Base-by-base conservation (phyloP, 371 early-diverging fungal genomes). In the Dichotomocladium elegans region DNA sequence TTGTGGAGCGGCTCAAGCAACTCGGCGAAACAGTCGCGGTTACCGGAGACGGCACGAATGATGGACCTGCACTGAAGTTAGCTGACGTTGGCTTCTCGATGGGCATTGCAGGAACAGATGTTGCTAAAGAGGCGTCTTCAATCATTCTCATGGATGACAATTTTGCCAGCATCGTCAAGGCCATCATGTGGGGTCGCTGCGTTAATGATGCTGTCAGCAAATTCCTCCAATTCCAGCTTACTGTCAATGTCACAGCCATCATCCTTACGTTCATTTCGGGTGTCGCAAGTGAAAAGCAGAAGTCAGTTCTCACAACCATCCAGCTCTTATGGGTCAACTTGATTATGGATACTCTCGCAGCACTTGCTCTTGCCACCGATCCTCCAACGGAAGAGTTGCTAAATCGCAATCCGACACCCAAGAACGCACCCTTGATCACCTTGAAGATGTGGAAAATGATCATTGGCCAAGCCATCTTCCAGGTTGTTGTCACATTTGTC, bases 21-120 rank as follows among this genome's bases (percentile, higher is more conserved):
- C 48, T 74, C 11, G 85, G 86, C 5, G 86, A 87, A 51, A 77
- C 84, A 41, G 91, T 92, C 0, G 89, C 89, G 5, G 88, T 92
- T 0, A 92, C 92, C 3, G 92, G 92, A 9, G 92, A 92, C 58
- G 92, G 92, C 35, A 87, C 85, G 33, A 87, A 87, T 46, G 85
- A 87, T 64, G 90, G 80, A 7, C 89, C 89, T 7, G 91, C 92
- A 5, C 66, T 92, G 26, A 90, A 90, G 56, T 60, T 75, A 47
- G 88, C 92, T 1, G 88, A 92, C 59, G 85, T 92, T 14, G 91
- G 92, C 4, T 89, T 90, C 60, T 79, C 82, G 2, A 88, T 91
- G 92, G 92, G 92, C 14, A 81, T 88, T 42, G 68, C 86, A 5
- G 92, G 92, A 27, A 89, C 91, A 6, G 90, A 91, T 51, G 86